Evolutionary conservation across 768 basidiomycete genomes (phyloP).

Genomic region (Vararia minispora): DNA sequence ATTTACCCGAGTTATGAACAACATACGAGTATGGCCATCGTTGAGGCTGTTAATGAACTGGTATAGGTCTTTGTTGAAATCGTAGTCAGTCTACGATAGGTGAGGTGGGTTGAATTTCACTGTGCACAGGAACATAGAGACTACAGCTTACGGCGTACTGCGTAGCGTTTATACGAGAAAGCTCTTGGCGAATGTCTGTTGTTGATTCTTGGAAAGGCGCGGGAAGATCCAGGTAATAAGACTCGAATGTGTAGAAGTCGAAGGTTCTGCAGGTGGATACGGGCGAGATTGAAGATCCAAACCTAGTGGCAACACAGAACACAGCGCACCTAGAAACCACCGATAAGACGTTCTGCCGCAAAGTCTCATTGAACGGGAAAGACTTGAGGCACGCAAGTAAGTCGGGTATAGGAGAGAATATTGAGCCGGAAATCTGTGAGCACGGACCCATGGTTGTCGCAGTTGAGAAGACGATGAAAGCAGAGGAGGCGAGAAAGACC

Average conservation of each 20-base stretch:
- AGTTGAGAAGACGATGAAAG: too few species aligned
- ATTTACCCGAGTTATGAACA: too few species aligned
- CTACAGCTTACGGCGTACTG: conserved; percentile 29
- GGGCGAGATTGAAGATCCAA: too few species aligned
- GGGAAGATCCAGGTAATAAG: conserved; percentile 25
- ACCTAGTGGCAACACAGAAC: too few species aligned
- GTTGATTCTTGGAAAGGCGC: conserved; percentile 37
- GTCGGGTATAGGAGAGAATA: too few species aligned
- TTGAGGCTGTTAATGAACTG: conserved; percentile 45
- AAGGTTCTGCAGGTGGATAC: too few species aligned
- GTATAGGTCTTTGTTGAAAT: conserved; percentile 49
- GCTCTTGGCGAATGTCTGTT: conserved; percentile 36
- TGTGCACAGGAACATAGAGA: not conserved
- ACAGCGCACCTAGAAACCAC: conserved; percentile 21
- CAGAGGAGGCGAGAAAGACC: too few species aligned
- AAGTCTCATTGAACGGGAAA: conserved; percentile 29
- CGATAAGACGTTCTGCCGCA: conserved; percentile 25
- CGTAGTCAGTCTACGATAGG: conserved; percentile 45
- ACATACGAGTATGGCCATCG: conserved; percentile 54
- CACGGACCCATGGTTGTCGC: too few species aligned
- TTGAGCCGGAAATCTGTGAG: too few species aligned
- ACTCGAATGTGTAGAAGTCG: conserved; percentile 30
- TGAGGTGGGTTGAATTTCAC: not conserved
- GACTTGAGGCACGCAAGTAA: conserved; percentile 18
- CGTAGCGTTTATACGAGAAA: conserved; percentile 37